Percentiles rank a stretch among this genome's conserved stretches.
Conservation (phyloP, 768 basidiomycete genomes). For the Collybia sp. region DNA sequence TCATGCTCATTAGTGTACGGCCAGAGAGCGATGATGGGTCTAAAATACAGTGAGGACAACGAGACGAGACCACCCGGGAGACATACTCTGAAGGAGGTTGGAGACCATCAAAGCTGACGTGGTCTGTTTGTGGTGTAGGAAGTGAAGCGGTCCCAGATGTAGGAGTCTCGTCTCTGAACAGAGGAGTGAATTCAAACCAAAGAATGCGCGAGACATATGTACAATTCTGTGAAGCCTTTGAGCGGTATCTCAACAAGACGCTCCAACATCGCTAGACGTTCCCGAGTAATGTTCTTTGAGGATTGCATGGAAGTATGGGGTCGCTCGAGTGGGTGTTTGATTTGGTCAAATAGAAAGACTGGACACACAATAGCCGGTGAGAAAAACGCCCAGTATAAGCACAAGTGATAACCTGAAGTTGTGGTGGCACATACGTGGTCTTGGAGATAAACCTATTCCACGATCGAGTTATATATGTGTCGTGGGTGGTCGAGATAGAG, state of each 20-base stretch:
- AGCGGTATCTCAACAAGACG: background rate
- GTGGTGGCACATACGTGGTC: too few species aligned
- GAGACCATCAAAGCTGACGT: background rate
- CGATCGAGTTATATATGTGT: too few species aligned
- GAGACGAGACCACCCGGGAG: background rate
- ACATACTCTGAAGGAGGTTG: conserved; percentile 2
- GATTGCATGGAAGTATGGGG: too few species aligned
- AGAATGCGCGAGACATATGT: conserved; percentile 2
- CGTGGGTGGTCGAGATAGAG: too few species aligned
- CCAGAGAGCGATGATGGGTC: conserved; percentile 12
- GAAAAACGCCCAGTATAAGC: too few species aligned
- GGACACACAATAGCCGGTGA: too few species aligned
- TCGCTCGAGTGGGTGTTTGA: too few species aligned
- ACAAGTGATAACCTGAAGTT: too few species aligned
- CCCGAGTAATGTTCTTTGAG: too few species aligned
- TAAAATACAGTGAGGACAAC: conserved; percentile 7
- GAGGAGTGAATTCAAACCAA: conserved; percentile 7
- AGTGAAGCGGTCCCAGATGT: conserved; percentile 26
- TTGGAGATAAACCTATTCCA: too few species aligned
- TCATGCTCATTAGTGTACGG: conserved; percentile 7
- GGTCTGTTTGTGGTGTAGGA: conserved; percentile 20
- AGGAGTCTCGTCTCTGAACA: conserved; percentile 24
- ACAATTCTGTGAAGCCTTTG: conserved; percentile 15
- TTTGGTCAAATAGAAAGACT: too few species aligned
- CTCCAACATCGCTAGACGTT: too few species aligned